Evolutionary conservation across 2,329 filamentous ascomycete species (phyloP), one percentile per base, ranked within the genome.

Genomic region (Talaromyces sp.): DNA sequence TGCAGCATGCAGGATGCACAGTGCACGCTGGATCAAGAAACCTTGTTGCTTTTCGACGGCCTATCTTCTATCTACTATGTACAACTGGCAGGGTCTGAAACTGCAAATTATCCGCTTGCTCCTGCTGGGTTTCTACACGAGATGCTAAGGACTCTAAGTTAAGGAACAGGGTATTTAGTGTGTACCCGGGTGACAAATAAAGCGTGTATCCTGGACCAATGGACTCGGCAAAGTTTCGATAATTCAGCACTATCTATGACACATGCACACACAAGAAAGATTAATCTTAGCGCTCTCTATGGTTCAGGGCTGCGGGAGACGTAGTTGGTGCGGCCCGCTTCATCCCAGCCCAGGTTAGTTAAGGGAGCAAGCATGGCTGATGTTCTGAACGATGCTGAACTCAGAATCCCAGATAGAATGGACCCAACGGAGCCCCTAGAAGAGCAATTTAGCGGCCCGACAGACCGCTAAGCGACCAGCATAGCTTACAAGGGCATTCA

Each of bases 391-490:
- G 49, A 59, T 43, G 56, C n/a, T 37, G 31, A 57, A 57, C n/a
- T 39, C n/a, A 19, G 33, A 57, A 39, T 39, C 35, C 43, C 14
- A 33, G 27, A 52, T 33, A 27, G 47, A 50, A 22, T 16, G 47
- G 22, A 50, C 27, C 7, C 27, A 31, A 31, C 7, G 27, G 27
- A 1, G 27, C 31, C 31, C 50, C 2, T 35, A 22, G 31, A 13
- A 59, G 10, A 31, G 37, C 5, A 47, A 39, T 27, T n/a, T 31
- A 11, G 57, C 57, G 39, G 57, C 57, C 57, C 16, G 27, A 45
- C 57, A 45, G 57, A 59, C 57, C 57, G 57, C 57, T 43, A 45
- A 33, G 50, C 24, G 50, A 19, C 50, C 31, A 35, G 24, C 49
- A 2, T 33, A 33, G 24, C 22, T 22, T 22, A 22, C 22, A 22